Percentiles rank a stretch among this genome's conserved stretches.
Evolutionary conservation across 2,329 filamentous ascomycete genomes (phyloP).

Genomic region (Myriosclerotinia duriaeana): DNA sequence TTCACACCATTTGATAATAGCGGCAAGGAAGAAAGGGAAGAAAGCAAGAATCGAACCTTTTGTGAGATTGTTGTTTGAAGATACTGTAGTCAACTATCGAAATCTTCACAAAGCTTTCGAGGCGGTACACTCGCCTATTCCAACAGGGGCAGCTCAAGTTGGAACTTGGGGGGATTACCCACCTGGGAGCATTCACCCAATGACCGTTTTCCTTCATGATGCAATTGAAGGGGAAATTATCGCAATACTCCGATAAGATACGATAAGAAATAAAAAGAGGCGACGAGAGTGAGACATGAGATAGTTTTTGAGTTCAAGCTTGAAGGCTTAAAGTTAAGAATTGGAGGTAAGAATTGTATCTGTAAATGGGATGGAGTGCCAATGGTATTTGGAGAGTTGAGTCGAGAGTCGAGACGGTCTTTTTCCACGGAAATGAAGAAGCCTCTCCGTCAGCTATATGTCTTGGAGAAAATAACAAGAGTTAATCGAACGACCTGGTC

Average conservation of each 20-base stretch:
- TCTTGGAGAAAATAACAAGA: not conserved
- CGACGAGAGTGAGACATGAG: not conserved
- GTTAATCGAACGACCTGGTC: not conserved
- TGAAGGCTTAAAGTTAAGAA: not conserved
- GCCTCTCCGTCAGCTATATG: not conserved
- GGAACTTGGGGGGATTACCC: not conserved
- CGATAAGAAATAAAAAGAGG: conserved; percentile 12
- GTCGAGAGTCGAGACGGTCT: not conserved
- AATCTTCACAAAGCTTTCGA: not conserved
- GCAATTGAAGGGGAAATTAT: conserved; percentile 19
- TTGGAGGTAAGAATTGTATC: not conserved
- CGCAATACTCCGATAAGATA: conserved; percentile 10
- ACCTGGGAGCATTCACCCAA: conserved; percentile 1
- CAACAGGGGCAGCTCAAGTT: not conserved
- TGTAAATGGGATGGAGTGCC: not conserved
- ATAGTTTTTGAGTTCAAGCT: not conserved
- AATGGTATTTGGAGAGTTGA: not conserved
- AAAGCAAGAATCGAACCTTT: not conserved
- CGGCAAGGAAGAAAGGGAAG: not conserved
- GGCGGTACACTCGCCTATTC: not conserved
- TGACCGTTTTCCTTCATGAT: conserved; percentile 12
- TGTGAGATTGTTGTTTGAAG: not conserved
- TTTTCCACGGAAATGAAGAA: not conserved
- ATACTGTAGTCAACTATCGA: not conserved
- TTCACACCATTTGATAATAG: not conserved